phyloP scores from a whole-genome alignment of 2,329 filamentous ascomycete species.

The Mycosphaerella sp. region DNA sequence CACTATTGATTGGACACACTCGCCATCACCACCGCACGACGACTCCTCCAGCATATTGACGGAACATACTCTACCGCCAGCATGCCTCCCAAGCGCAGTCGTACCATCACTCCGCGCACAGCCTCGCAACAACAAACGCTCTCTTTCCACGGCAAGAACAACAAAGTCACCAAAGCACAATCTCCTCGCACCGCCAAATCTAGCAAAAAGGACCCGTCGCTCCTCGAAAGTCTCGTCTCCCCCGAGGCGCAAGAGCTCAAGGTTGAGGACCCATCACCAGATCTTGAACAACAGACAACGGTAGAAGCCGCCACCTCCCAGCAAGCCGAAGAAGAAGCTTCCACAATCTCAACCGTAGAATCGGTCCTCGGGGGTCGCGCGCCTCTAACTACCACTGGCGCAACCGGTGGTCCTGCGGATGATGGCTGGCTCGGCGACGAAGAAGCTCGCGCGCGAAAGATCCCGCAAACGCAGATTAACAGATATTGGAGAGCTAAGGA shows the following conservation, averaged over 20 bases:
- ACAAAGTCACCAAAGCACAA: conserved; percentile 51
- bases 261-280: conserved; percentile 24
- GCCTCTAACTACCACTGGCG: conserved; percentile 30
- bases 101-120: conserved; percentile 37
- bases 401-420: conserved; percentile 44
- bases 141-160: conserved; percentile 51
- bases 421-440: conserved; percentile 35
- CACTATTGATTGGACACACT: too few relatives aligned
- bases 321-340: conserved; percentile 35
- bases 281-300: conserved; percentile 34
- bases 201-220: conserved; percentile 36
- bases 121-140: conserved; percentile 53
- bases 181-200: conserved; percentile 32
- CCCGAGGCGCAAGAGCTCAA: conserved; percentile 23
- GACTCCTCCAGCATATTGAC: too few relatives aligned
- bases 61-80: not conserved
- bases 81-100: conserved; percentile 43
- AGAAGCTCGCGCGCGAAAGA: conserved; percentile 55
- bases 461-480: conserved; percentile 63
- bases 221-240: conserved; percentile 31
- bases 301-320: conserved; percentile 37
- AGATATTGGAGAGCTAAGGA: conserved; percentile 75
- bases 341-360: conserved; percentile 23
- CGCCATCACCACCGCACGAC: too few relatives aligned
- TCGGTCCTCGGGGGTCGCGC: conserved; percentile 31